phyloP scores from a whole-genome alignment of 805 yeast species.

The Zygosaccharomyces bailii region DNA sequence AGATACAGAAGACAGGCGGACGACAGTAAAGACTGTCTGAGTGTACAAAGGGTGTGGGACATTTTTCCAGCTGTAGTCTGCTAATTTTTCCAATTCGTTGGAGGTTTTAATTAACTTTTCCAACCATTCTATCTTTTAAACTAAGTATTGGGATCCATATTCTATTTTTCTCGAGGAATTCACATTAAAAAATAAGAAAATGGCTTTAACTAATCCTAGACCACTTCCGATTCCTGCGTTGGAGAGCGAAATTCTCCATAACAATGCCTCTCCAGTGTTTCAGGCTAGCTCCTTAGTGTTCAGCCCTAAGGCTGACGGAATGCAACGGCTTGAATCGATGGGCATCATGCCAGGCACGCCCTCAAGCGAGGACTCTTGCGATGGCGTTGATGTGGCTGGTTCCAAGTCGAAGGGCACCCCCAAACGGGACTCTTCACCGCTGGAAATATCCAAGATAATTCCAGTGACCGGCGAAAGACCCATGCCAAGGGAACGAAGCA shows the following conservation, averaged over 20 bases:
- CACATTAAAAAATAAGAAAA: conserved; percentile 26
- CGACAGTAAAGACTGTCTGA: conserved; percentile 7
- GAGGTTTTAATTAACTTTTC: conserved; percentile 24
- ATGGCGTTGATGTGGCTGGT: conserved; percentile 6
- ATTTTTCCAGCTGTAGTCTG: background rate
- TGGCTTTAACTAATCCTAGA: conserved; percentile 69
- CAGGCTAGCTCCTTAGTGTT: conserved; percentile 30
- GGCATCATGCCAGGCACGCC: conserved; percentile 25
- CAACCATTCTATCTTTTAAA: conserved; percentile 10
- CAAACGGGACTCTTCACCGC: conserved; percentile 25
- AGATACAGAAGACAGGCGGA: conserved; percentile 3
- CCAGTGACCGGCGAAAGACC: conserved; percentile 79
- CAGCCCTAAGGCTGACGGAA: conserved; percentile 14
- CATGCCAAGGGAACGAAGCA: conserved; percentile 58
- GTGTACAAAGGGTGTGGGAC: background rate
- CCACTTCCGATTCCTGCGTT: conserved; percentile 51
- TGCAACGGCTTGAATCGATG: conserved; percentile 19
- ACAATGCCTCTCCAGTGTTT: conserved; percentile 35
- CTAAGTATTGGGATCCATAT: background rate
- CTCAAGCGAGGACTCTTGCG: conserved; percentile 11
- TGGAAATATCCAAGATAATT: conserved; percentile 62
- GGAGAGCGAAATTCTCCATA: conserved; percentile 35
- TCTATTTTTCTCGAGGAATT: too few relatives aligned
- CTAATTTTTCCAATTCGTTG: conserved; percentile 7
- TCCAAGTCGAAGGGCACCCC: conserved; percentile 19